Base-by-base conservation (phyloP, 129 eudicot species). In the Silybum marianum region DNA sequence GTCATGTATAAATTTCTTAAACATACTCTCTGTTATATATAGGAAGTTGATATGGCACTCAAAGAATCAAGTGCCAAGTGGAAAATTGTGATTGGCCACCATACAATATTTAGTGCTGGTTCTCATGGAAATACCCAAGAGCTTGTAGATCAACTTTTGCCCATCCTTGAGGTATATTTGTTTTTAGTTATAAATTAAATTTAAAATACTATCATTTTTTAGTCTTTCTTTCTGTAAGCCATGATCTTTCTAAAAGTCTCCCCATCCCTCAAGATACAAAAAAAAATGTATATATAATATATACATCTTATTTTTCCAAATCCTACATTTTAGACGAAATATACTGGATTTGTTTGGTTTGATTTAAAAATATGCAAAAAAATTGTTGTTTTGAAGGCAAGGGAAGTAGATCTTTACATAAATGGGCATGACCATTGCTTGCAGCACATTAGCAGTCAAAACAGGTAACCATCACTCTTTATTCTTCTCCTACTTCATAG, bases 401-500 rank as follows among this genome's bases (percentile, higher is more conserved):
- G 89, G 34, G 44, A 86, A 30, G 97, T 91, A 40, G 95, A 94
- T 80, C 82, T 92, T 32, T 94, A 94, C 87, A 84, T 94, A 54
- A 94, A 94, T 42, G 98, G 98, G 34, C 98, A 94, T 39, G 98
- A 94, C 30, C 98, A 94, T 74, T 91, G 98, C 80, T 85, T 91
- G 88, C 90, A 94, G 62, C 98, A 91, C 72, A 88, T 94, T 19
- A 85, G 83, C 66, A 85, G 88, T 40, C 39, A 75, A 8, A 76
- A 91, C 88, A 86, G 97, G 96, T 92, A 81, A 71, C 6, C 6
- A 23, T 12, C 3, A 9, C 0, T 38, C 72, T 5, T 70, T 71
- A 26, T 26, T 26, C 7, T 13, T 12, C 19, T 9, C 18, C 40
- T 51, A 51, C 13, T 46, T 12, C 10, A 39, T n/a, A n/a, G n/a